Base-by-base conservation (phyloP, 2,329 filamentous ascomycete genomes). In the Ascochyta clinopodiicola region DNA sequence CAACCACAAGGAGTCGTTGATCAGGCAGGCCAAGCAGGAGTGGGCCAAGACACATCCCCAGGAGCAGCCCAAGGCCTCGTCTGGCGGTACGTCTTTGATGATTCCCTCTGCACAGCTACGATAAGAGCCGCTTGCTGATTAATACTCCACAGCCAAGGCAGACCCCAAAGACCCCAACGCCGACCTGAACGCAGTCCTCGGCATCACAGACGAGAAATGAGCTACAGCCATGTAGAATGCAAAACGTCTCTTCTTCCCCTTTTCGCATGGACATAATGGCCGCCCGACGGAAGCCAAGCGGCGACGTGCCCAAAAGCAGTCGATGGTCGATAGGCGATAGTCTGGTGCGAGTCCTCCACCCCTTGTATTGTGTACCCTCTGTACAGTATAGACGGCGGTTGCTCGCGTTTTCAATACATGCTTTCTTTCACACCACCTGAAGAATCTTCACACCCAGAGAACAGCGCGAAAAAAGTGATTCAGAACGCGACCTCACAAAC, bases 21-120 rank as follows among this genome's bases (percentile, higher is more conserved):
- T 99, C 83, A 82, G 90, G 72, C 85, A 96, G 80, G 95, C 95
- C 66, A 97, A 96, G 87, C 86, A 88, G 57, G 93, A 95, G 80
- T 99, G 88, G 80, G 83, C 85, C 71, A 95, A 89, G 86, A 91
- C 89, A 84, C 88, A 86, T 57, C 57, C 71, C 25, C 60, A 66
- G 55, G 69, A 67, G 60, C 63, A 69, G 61, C 61, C 70, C 50
- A 70, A 70, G 56, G n/a, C 62, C 49, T 61, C 67, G 39, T 66
- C 67, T 43, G 70, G 60, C 52, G 69, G 70, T 74, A 67, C 57
- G 68, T 64, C 48, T 44, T 31, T 19, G 7, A 38, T 8, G 19
- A 38, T 8, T 29, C 25, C 29, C 29, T 31, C 12, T 13, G 3
- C 10, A 15, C 27, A n/a, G 10, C 10, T 10, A 10, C 19, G 24